Percentiles rank a stretch among this genome's conserved stretches.
phyloP scores from a whole-genome alignment of 2,329 filamentous ascomycete genomes.

The Ustulina deusta region DNA sequence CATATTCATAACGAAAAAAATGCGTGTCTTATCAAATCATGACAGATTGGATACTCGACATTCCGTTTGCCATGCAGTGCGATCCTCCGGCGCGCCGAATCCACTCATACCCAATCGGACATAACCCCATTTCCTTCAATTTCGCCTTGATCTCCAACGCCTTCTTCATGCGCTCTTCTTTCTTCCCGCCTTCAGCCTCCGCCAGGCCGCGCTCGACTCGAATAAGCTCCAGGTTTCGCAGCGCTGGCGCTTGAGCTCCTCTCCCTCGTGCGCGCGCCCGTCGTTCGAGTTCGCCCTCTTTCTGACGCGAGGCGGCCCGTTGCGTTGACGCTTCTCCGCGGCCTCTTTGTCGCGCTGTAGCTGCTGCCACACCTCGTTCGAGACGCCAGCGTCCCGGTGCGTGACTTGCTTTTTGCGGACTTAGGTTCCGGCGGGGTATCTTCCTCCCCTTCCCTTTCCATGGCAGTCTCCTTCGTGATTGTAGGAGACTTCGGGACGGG shows the following conservation, averaged over 20 bases:
- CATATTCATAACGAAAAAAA: not conserved
- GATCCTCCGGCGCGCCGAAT: slow-evolving; percentile 44
- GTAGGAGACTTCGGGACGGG: too few relatives aligned
- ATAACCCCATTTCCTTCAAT: slow-evolving; percentile 66
- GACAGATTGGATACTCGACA: slow-evolving; percentile 26
- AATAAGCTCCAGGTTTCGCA: slow-evolving; percentile 36
- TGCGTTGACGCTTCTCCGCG: too few relatives aligned
- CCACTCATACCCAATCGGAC: slow-evolving; percentile 63
- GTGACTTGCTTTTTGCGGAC: too few relatives aligned
- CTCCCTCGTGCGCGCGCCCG: slow-evolving; percentile 43
- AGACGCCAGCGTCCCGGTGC: too few relatives aligned
- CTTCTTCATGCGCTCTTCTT: slow-evolving; percentile 55
- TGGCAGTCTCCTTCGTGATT: too few relatives aligned
- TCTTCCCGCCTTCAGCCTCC: slow-evolving; percentile 41
- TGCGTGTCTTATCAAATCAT: not conserved
- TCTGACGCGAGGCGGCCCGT: slow-evolving; percentile 54
- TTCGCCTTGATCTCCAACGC: slow-evolving; percentile 59
- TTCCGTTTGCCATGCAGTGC: slow-evolving; percentile 37
- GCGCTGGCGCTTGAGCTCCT: slow-evolving; percentile 50
- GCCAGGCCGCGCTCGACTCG: slow-evolving; percentile 31
- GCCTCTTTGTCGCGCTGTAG: too few relatives aligned
- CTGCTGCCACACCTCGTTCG: too few relatives aligned
- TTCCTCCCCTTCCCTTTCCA: too few relatives aligned
- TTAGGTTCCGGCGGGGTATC: too few relatives aligned
- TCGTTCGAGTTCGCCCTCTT: slow-evolving; percentile 40